Base-by-base conservation (phyloP, 176 grass and related monocot species). In the Dendrocalamus sinicus region DNA sequence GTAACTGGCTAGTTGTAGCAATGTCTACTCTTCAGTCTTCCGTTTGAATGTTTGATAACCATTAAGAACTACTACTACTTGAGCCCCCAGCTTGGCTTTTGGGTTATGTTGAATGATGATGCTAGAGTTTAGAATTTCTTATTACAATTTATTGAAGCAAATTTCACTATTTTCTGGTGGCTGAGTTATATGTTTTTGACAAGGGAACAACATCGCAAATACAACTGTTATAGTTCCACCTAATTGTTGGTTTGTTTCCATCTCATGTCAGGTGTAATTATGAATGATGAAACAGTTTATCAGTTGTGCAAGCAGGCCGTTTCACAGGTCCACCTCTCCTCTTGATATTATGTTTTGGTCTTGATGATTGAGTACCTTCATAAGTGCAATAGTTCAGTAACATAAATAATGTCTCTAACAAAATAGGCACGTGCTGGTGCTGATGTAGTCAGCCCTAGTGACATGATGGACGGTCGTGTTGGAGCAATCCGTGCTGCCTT, bases 221-320 rank as follows among this genome's bases (percentile, higher is more conserved):
- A 37, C 1, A 68, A 41, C 6, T n/a, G 75, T 1, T 22, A 0
- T 84, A 32, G 30, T 37, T 40, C 41, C 6, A 82, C 15, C 32
- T 91, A 79, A 87, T 74, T 60, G 13, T 75, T 51, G 30, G 2
- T 26, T 77, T 89, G 4, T 78, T 72, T 9, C 58, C 9, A 8
- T 83, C n/a, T 81, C 46, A 13, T 64, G 15, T 52, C 74, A 99
- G 96, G 96, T 86, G 92, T 96, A 61, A 99, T 99, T 65, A 79
- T 99, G 90, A 99, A 99, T 43, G 96, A 99, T 75, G 96, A 96
- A 91, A 99, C 96, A 62, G 88, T 99, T 71, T 82, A 99, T 88
- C 96, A 99, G 79, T 84, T 99, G 75, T 99, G 96, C 90, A 99
- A 94, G 80, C 96, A 99, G 70, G 96, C 96, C 67, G 92, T 99